Evolutionary conservation across 1,139 yeast species (phyloP), one percentile per base, ranked within the genome.

Genomic region (Candida albicans): DNA sequence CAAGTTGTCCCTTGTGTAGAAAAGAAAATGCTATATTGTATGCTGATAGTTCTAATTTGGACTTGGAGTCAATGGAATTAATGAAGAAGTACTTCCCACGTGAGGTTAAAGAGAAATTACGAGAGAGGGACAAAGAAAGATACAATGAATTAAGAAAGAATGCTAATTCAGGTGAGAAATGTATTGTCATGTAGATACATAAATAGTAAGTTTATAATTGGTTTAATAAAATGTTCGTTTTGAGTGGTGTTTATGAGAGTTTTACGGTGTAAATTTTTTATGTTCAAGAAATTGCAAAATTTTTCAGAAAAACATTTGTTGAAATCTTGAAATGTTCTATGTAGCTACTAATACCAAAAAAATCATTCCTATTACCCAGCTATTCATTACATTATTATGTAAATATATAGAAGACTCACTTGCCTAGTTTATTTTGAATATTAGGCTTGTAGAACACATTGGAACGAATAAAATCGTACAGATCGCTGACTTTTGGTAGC

Each of bases 1-100:
- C 73, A 33, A 75, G 77, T 50, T 85, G 93, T 59, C 93, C 93
- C 1, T 67, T 85, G 35, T 85, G 93, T 58, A 66, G 93, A 40
- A 47, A 50, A 29, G 70, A 72, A 15, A 60, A 68, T 18, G 85
- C 82, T 2, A 78, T 85, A 11, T 56, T 73, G 50, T 46, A 64
- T 35, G 90, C 91, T 1, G 84, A 83, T 52, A 78, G 81, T 18
- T 51, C 68, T 2, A 83, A 84, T 53, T 65, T 85, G 49, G 91
- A 85, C 55, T 38, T 62, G n/a, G 75, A 75, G 12, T 63, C 77
- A 25, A 70, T 81, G 71, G 63, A 64, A 35, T 66, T 77, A 44
- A 71, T 85, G 75, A 75, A 81, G 57, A 58, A 66, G 41, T 77
- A 79, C 54, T 85, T 85, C 63, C 93, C 93, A 0, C 55, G 67